phyloP scores from a whole-genome alignment of 139 green algal genomes.

The Penium margaritaceum region DNA sequence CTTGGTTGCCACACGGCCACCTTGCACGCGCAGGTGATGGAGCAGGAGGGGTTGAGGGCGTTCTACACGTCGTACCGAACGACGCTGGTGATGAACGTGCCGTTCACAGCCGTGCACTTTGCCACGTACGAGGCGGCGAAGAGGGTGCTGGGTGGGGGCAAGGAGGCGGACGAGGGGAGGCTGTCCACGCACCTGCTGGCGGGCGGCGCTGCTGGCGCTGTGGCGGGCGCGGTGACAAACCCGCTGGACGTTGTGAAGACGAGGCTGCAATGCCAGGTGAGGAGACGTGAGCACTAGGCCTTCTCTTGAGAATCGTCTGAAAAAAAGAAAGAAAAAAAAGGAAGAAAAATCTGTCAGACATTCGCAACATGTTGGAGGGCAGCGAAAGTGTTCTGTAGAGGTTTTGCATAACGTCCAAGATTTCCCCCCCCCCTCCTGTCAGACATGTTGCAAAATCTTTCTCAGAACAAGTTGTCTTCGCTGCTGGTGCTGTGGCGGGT shows the following conservation, averaged over 20 bases:
- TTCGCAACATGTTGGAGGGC: too few species aligned
- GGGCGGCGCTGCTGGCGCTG: slow-evolving; percentile 62
- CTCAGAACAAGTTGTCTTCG: neutral
- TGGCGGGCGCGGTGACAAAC: slow-evolving; percentile 71
- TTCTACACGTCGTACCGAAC: slow-evolving; percentile 84
- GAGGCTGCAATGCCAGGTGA: slow-evolving; percentile 60
- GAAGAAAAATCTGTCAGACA: too few species aligned
- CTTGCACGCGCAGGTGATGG: slow-evolving; percentile 47
- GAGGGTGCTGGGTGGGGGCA: slow-evolving; percentile 1
- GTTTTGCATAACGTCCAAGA: too few species aligned
- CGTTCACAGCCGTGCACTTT: slow-evolving; percentile 86
- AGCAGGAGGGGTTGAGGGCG: slow-evolving; percentile 64
- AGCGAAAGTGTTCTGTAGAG: too few species aligned
- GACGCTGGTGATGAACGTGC: slow-evolving; percentile 92
- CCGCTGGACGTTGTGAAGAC: slow-evolving; percentile 90
- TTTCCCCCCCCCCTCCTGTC: neutral
- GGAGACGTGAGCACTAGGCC: too few species aligned
- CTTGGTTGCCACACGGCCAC: neutral
- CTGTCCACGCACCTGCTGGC: slow-evolving; percentile 43
- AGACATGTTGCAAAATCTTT: neutral
- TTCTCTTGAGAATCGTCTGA: too few species aligned
- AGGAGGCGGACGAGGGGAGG: slow-evolving; percentile 34
- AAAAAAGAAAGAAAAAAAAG: too few species aligned
- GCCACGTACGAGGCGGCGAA: slow-evolving; percentile 83
- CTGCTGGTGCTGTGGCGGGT: slow-evolving; percentile 64